Evolutionary conservation across 169 alveolate genomes (phyloP).

Genomic region (Cryptosporidium meleagridis): DNA sequence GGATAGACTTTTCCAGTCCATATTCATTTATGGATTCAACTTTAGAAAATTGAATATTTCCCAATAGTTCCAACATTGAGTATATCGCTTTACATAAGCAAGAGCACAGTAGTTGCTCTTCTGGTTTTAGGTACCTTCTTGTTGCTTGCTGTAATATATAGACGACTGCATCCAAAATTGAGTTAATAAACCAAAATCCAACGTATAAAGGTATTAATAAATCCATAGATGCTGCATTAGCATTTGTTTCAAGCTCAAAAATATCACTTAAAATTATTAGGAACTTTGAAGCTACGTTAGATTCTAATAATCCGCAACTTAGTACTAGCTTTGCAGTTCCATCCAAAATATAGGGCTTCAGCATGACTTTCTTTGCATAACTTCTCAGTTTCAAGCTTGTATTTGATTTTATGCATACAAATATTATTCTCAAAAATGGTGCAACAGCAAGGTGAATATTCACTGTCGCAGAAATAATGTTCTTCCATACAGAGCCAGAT

Average conservation of each 20-base stretch:
- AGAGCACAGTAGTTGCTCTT: slow-evolving; percentile 53
- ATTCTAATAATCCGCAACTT: slow-evolving; percentile 64
- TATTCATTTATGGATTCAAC: slow-evolving; percentile 36
- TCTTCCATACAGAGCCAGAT: slow-evolving; percentile 50
- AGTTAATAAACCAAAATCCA: slow-evolving; percentile 54
- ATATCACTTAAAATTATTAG: slow-evolving; percentile 20
- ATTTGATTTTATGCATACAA: slow-evolving; percentile 46
- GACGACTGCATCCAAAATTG: slow-evolving; percentile 12
- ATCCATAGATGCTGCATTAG: slow-evolving; percentile 58
- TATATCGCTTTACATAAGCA: slow-evolving; percentile 39
- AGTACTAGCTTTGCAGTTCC: slow-evolving; percentile 46
- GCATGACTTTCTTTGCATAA: slow-evolving; percentile 11
- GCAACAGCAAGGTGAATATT: slow-evolving; percentile 40
- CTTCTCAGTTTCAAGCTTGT: slow-evolving; percentile 29
- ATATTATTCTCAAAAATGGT: slow-evolving; percentile 46
- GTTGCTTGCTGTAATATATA: slow-evolving; percentile 62
- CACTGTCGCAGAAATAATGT: slow-evolving; percentile 55
- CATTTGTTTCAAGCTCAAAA: slow-evolving; percentile 28
- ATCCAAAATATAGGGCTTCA: slow-evolving; percentile 33
- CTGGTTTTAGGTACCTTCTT: slow-evolving; percentile 35
- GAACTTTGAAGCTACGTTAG: slow-evolving; percentile 68
- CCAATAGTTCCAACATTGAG: slow-evolving; percentile 19
- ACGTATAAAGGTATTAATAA: slow-evolving; percentile 33
- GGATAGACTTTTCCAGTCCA: slow-evolving; percentile 24
- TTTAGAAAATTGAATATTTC: slow-evolving; percentile 50